phyloP scores from a whole-genome alignment of 23 red algal genomes.

The Agarophyton chilense region DNA sequence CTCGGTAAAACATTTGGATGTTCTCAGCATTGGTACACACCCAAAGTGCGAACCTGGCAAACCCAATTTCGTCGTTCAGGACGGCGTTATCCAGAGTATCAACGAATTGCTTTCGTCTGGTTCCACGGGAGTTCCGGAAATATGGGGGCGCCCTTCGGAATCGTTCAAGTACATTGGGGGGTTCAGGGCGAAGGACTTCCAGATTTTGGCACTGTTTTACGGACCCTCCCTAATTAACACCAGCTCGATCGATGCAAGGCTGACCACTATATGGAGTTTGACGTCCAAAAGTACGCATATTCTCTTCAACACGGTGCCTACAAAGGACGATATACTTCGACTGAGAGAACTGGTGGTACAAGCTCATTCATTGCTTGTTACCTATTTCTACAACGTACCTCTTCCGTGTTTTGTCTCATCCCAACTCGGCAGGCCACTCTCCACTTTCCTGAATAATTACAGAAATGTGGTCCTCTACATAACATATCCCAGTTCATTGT shows the following conservation, averaged over 20 bases:
- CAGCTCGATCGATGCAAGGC: neutral
- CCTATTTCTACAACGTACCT: neutral
- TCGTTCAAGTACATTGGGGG: too few relatives aligned
- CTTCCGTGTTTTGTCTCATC: neutral
- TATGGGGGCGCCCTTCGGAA: too few relatives aligned
- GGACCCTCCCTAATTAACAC: neutral
- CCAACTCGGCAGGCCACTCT: neutral
- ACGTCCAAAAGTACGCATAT: neutral
- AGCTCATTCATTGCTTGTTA: neutral
- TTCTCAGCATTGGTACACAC: too few relatives aligned
- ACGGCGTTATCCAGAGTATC: too few relatives aligned
- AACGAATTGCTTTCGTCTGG: too few relatives aligned
- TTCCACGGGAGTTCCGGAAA: too few relatives aligned
- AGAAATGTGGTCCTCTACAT: neutral
- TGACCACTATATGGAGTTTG: neutral
- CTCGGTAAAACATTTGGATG: neutral
- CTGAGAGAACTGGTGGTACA: too few relatives aligned
- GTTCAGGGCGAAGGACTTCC: neutral
- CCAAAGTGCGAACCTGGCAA: too few relatives aligned
- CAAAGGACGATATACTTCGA: too few relatives aligned
- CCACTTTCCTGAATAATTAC: neutral
- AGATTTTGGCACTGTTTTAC: neutral
- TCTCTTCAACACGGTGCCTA: too few relatives aligned
- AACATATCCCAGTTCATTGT: slow-evolving; percentile 16
- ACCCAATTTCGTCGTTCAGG: too few relatives aligned